These are phyloP conservation scores for Trametes punicea DNA, from an alignment of 768 basidiomycete species.

Conservation along the genomic window DNA sequence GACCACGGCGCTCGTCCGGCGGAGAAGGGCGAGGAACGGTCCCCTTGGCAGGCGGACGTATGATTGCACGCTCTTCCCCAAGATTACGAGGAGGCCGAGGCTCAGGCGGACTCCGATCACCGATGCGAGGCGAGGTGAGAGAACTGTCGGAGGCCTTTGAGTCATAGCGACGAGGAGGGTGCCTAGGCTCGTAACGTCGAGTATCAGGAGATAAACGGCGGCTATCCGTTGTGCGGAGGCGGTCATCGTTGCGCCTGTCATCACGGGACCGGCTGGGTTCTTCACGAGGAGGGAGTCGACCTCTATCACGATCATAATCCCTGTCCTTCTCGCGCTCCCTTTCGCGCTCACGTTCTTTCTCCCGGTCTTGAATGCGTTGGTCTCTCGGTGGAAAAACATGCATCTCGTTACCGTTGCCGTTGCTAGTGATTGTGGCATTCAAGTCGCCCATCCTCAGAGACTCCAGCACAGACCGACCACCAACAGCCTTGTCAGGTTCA, in stretches of 20 bases:
- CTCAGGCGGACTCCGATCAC: constrained; percentile 24
- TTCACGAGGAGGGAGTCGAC: constrained; percentile 35
- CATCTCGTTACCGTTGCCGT: too few species aligned
- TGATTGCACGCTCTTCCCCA: constrained; percentile 20
- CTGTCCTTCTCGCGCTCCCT: constrained; percentile 33
- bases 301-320: constrained; percentile 36
- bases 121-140: constrained; percentile 27
- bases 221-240: constrained; percentile 30
- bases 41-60: constrained; percentile 10
- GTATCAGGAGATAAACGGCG: constrained; percentile 45
- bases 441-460: background rate
- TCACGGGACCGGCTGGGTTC: constrained; percentile 37
- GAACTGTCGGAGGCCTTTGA: constrained; percentile 28
- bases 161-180: constrained; percentile 35
- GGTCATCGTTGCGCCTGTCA: constrained; percentile 40
- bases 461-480: background rate
- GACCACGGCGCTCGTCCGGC: constrained; percentile 3
- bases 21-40: background rate
- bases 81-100: constrained; percentile 13
- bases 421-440: background rate
- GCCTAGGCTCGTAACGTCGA: constrained; percentile 47
- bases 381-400: constrained; percentile 8
- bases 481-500: constrained; percentile 11
- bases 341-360: constrained; percentile 33
- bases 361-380: constrained; percentile 27